A percentile compares a stretch with the other conserved stretches of the same genome.
Conservation (phyloP, 805 yeast species). For the Kluyveromyces nonfermentans region DNA sequence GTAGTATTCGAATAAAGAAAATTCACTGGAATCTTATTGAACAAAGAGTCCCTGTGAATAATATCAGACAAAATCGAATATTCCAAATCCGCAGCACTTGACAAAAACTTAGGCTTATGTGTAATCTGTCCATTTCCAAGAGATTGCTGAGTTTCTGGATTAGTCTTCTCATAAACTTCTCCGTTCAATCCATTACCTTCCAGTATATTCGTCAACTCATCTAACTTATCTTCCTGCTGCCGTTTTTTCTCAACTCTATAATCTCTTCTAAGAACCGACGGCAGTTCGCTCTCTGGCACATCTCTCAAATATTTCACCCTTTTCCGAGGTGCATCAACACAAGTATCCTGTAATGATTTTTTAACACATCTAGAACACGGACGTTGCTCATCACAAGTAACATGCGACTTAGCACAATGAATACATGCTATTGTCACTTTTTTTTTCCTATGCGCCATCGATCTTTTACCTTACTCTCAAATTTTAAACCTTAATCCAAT, state of each 20-base stretch:
- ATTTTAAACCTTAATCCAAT: too few species aligned
- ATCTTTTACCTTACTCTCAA: neutral
- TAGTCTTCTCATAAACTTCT: neutral
- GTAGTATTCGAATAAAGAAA: slow-evolving; percentile 10
- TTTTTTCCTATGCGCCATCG: slow-evolving; percentile 18
- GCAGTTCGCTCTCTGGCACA: slow-evolving; percentile 32
- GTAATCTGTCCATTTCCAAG: slow-evolving; percentile 16
- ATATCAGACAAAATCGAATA: slow-evolving; percentile 61
- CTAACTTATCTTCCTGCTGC: neutral
- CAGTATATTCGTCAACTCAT: neutral
- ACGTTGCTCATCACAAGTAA: slow-evolving; percentile 77
- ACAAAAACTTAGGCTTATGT: slow-evolving; percentile 40
- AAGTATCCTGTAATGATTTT: slow-evolving; percentile 57
- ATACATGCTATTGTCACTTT: slow-evolving; percentile 84
- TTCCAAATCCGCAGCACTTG: slow-evolving; percentile 66
- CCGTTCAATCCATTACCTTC: neutral
- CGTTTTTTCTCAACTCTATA: slow-evolving; percentile 4
- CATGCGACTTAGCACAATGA: slow-evolving; percentile 84
- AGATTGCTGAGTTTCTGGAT: slow-evolving; percentile 17
- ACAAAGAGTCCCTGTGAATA: slow-evolving; percentile 33
- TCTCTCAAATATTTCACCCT: slow-evolving; percentile 71
- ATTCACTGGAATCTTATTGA: slow-evolving; percentile 21
- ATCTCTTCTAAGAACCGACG: slow-evolving; percentile 5
- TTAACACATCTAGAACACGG: slow-evolving; percentile 75
- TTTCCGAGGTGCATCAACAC: slow-evolving; percentile 87